Base-by-base conservation (phyloP, 2,329 filamentous ascomycete species). In the Trichophyton rubrum region DNA sequence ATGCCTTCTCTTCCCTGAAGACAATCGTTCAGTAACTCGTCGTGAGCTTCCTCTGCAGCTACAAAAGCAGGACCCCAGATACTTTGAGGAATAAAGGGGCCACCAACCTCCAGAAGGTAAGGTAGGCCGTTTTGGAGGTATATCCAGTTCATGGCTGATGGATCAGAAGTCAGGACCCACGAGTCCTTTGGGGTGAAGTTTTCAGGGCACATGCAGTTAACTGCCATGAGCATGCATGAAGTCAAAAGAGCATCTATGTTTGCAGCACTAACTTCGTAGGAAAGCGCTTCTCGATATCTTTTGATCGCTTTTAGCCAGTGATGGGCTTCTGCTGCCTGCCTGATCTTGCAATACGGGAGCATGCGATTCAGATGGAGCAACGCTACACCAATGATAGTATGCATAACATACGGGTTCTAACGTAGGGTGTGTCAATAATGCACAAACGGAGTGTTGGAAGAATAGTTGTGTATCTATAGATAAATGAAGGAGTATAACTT, bases 161-260 rank as follows among this genome's bases (percentile, higher is more conserved):
- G 61, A 20, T 55, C 61, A 11, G 66, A 64, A 0, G 68, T 65
- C 13, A 72, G 66, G 3, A 71, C 65, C 70, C 70, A 72, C 0
- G 69, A 70, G 15, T 68, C 69, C 7, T 61, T 61, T 7, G 65
- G 61, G 3, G 66, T 51, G 53, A 68, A 67, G 22, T 64, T 61
- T 13, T 66, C 64, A 0, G 67, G 67, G 3, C 66, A 68, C 8
- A 71, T 58, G 1, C 67, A 64, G n/a, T 66, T 66, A 1, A 68
- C 59, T 0, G 68, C 64, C 64, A 71, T 69, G 40, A 71, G 62
- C 66, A 72, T 70, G 62, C 69, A 70, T 1, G 68, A 66, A 6
- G 69, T 71, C 8, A 72, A 38, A 2, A 72, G 61, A 0, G 65
- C 64, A 33, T 69, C 66, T 4, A 70, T 63, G 24, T 66, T 72